Percentiles rank a stretch among this genome's conserved stretches.
phyloP scores from a whole-genome alignment of 768 basidiomycete genomes.

The Tylopilus sp. region DNA sequence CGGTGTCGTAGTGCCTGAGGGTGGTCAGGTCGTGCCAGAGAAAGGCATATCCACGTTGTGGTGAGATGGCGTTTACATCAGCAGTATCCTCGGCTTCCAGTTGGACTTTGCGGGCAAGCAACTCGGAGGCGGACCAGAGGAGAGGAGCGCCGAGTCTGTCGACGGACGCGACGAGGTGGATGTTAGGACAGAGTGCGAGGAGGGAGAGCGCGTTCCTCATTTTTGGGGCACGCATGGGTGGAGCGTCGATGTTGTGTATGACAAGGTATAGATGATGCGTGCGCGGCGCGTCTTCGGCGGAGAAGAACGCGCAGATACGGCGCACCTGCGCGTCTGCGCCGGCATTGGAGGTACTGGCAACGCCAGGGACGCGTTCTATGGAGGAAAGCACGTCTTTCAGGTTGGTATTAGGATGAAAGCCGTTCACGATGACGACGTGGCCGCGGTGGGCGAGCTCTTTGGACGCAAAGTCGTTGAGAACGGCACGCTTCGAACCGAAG shows the following conservation, averaged over 20 bases:
- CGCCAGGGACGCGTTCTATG: conserved; percentile 42
- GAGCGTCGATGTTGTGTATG: conserved; percentile 86
- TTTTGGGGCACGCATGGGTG: conserved; percentile 60
- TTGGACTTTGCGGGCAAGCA: conserved; percentile 47
- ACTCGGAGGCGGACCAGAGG: conserved; percentile 76
- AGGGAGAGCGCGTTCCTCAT: conserved; percentile 65
- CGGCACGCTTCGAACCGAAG: conserved; percentile 77
- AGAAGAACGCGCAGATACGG: conserved; percentile 64
- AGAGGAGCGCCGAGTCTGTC: conserved; percentile 85
- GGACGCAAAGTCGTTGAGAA: conserved; percentile 74
- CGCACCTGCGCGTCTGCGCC: conserved; percentile 60
- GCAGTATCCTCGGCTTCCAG: conserved; percentile 1
- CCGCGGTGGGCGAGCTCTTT: conserved; percentile 55
- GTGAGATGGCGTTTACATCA: conserved; percentile 6
- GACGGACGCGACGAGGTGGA: conserved; percentile 81
- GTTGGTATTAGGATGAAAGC: conserved; percentile 64
- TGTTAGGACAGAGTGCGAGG: conserved; percentile 67
- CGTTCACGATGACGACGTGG: conserved; percentile 76
- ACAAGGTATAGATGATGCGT: conserved; percentile 64
- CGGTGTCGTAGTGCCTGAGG: conserved; percentile 74
- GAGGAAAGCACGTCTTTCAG: conserved; percentile 66
- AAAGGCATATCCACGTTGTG: conserved; percentile 61
- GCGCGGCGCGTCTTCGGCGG: conserved; percentile 31
- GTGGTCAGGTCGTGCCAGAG: conserved; percentile 92
- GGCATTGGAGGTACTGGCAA: conserved; percentile 8